A percentile compares a stretch with the other conserved stretches of the same genome.
Conservation (phyloP, 1,284 basidiomycete species). For the Melampsora americana region DNA sequence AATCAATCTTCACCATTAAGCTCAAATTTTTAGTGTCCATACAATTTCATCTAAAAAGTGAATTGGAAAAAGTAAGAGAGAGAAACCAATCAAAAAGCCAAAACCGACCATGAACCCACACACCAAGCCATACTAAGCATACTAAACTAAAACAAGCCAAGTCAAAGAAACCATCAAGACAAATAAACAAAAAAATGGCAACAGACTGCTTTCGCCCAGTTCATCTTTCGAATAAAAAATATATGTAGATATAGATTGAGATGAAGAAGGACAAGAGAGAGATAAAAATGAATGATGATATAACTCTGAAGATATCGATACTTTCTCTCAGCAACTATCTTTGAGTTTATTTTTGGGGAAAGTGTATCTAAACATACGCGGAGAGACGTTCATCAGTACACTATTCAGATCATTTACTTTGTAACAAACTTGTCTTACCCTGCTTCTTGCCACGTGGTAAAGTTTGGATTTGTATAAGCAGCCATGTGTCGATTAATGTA, state of each 20-base stretch:
- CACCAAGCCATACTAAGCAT: too few species aligned
- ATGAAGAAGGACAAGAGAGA: not conserved
- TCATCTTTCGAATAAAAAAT: not conserved
- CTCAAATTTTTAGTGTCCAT: too few species aligned
- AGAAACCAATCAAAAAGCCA: too few species aligned
- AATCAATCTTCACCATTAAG: too few species aligned
- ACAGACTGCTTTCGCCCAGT: too few species aligned
- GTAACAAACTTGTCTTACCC: slow-evolving; percentile 6
- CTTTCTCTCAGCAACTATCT: slow-evolving; percentile 18
- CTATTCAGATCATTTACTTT: not conserved
- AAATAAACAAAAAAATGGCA: not conserved
- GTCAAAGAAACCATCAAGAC: too few species aligned
- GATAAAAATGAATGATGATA: not conserved
- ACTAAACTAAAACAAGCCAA: too few species aligned
- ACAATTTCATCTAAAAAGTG: too few species aligned
- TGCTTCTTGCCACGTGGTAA: slow-evolving; percentile 50
- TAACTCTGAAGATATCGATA: not conserved
- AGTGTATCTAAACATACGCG: slow-evolving; percentile 24
- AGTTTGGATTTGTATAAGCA: slow-evolving; percentile 51
- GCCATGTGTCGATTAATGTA: slow-evolving; percentile 52
- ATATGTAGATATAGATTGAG: not conserved
- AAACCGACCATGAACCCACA: too few species aligned
- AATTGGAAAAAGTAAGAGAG: too few species aligned
- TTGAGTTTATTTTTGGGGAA: slow-evolving; percentile 40
- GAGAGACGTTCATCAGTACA: not conserved